Evolutionary conservation across 306 rosid species (phyloP), one percentile per base, ranked within the genome.

Genomic region (Medicago lupulina): DNA sequence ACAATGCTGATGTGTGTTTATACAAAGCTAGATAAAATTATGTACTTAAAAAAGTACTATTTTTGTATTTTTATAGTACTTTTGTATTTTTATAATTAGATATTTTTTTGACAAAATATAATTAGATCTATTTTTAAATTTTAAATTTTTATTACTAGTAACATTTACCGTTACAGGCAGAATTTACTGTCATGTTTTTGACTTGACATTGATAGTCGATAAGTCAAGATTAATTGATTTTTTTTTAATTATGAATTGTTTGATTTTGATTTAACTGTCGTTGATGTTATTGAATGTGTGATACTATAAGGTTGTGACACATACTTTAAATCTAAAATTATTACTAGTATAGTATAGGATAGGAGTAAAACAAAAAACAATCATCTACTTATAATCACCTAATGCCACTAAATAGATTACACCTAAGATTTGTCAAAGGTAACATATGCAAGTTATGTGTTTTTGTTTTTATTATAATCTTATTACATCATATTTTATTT

Each of bases 11-110:
- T 73, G 25, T 58, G 39, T 70, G 81, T 74, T 73, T 60, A 70
- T 67, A 79, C 82, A 54, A 84, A 84, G 72, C 83, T 62, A 77
- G 78, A 46, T 81, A 84, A 77, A 3, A 7, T 70, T 63, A 50
- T 36, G 82, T 38, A 73, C 75, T 70, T 9, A 18, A 80, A 60
- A 73, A 50, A 28, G 31, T 58, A 28, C 59, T 28, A 47, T 61
- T 64, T 64, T 67, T 12, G 8, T 21, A 43, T 44, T 39, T 59
- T 36, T 63, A 1, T 44, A 28, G 31, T 28, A 39, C 50, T 28
- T 12, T 59, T 75, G 40, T 69, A 57, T 70, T 76, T 76, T 81
- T 25, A 25, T 21, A 21, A 21, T 21, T 21, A 25, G 28, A 28
- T 28, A 28, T 28, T 3, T 28, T 28, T 28, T 28, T 28, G 31